These are phyloP conservation scores for Rubia peregrina DNA, from an alignment of 305 asterid genomes.

Conservation along the genomic window DNA sequence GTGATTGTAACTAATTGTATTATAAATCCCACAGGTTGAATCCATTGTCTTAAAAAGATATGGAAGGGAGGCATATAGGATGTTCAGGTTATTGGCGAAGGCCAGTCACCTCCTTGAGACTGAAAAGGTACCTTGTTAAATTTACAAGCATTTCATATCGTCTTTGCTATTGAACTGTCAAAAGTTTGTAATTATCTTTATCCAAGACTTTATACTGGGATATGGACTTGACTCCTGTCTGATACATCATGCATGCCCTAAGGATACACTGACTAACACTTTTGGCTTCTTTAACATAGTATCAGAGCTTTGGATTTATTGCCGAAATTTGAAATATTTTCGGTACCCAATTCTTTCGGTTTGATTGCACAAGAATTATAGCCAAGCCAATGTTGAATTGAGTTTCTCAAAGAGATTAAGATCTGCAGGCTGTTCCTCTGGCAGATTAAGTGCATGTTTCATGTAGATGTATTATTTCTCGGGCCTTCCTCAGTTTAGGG, in stretches of 20 bases:
- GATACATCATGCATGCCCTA: neutral
- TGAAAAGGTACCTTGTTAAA: slow-evolving; percentile 55
- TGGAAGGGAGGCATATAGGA: slow-evolving; percentile 76
- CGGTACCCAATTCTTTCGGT: neutral
- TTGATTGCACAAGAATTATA: neutral
- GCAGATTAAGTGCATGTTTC: neutral
- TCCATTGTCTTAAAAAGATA: slow-evolving; percentile 69
- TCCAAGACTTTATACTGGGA: neutral
- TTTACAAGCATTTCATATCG: neutral
- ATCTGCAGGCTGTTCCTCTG: neutral
- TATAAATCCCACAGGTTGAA: slow-evolving; percentile 54
- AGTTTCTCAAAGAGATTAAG: neutral
- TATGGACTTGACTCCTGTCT: neutral
- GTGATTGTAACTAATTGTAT: slow-evolving; percentile 15
- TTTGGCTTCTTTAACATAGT: neutral
- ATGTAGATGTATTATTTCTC: neutral
- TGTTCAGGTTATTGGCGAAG: slow-evolving; percentile 64
- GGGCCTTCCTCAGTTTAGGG: neutral
- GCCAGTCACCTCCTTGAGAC: slow-evolving; percentile 46
- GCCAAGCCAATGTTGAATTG: neutral
- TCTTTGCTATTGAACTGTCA: slow-evolving; percentile 2
- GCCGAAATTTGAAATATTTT: neutral
- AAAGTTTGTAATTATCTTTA: neutral
- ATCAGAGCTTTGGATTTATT: neutral
- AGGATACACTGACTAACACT: neutral